Base-by-base conservation (phyloP, 176 grass and related monocot species). In the Ananas comosus region DNA sequence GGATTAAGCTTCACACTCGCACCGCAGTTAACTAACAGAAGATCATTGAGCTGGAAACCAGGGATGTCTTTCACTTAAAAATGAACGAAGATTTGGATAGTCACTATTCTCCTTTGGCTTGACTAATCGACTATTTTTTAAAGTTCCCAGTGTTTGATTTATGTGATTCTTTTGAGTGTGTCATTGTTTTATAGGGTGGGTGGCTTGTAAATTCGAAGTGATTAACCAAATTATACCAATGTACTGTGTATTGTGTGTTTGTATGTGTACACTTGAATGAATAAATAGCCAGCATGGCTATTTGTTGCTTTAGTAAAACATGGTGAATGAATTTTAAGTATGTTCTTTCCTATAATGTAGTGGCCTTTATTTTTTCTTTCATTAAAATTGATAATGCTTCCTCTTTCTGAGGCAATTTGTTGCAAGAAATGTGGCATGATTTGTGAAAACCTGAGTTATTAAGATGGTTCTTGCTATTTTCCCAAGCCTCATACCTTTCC, bases 1-100 rank as follows among this genome's bases (percentile, higher is more conserved):
- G 94, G 87, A 63, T 73, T 97, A 47, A 88, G 78, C 80, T 90
- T 97, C 53, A 74, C 81, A 16, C 51, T 89, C 19, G 82, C 91
- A 51, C 72, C 83, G 24, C 84, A 65, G 56, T 68, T 50, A n/a
- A 42, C 19, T 56, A 87, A 83, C 12, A 79, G 74, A 22, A 84
- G 69, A 82, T 79, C 83, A 68, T 92, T 85, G 82, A 85, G 77
- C 66, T 92, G 86, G 75, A 61, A 68, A 19, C 71, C 12, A 24
- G 72, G 81, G 21, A 48, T 51, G 24, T 86, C 76, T 23, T 72
- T 67, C 8, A 48, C 49, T 76, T 63, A 51, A 74, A 4, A 4
- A 42, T n/a, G 56, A 64, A 12, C 33, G 56, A 75, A 18, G 18
- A 25, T 42, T 21, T 71, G 22, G 42, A 79, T 56, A 51, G 51